phyloP scores from a whole-genome alignment of 78 protist genomes.

The Guillardia theta region DNA sequence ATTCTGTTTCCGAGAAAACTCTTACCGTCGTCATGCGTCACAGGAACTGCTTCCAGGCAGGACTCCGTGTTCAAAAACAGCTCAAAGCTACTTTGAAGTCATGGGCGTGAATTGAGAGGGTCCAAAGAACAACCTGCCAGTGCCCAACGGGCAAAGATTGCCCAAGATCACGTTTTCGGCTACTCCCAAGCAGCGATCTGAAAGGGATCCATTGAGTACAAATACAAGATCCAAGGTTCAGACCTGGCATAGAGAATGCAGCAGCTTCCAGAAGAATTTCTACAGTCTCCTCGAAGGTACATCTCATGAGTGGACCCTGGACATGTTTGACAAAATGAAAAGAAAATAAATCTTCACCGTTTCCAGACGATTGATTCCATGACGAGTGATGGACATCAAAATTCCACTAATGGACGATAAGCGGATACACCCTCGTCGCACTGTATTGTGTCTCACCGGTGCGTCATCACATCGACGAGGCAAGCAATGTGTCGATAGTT shows the following conservation, averaged over 20 bases:
- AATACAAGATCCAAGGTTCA: no score
- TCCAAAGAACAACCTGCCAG: conserved; percentile 86
- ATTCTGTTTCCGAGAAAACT: no score
- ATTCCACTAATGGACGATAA: conserved; percentile 77
- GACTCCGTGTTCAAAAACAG: not conserved
- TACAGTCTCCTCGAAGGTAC: conserved; percentile 99
- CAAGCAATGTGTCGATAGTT: conserved; percentile 97
- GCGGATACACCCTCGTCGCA: not conserved
- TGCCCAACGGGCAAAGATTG: conserved; percentile 91
- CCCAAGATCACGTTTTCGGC: conserved; percentile 96
- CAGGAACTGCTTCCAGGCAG: not conserved
- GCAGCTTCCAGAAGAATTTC: conserved; percentile 98
- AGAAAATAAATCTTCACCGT: no score
- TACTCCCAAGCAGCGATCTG: conserved; percentile 82
- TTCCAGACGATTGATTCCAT: conserved; percentile 94
- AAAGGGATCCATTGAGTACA: no score
- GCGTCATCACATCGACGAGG: conserved; percentile 96
- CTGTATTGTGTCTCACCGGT: not conserved
- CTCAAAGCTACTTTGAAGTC: not conserved
- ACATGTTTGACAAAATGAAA: no score
- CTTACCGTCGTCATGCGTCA: not conserved
- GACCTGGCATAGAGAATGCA: not conserved
- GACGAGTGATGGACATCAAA: conserved; percentile 96
- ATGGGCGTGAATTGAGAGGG: conserved; percentile 55
- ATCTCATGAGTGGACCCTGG: conserved; percentile 83